A percentile compares a stretch with the other conserved stretches of the same genome.
These are phyloP conservation scores for Talaromyces stipitatus DNA, from an alignment of 495 filamentous ascomycete species.

Conservation along the genomic window DNA sequence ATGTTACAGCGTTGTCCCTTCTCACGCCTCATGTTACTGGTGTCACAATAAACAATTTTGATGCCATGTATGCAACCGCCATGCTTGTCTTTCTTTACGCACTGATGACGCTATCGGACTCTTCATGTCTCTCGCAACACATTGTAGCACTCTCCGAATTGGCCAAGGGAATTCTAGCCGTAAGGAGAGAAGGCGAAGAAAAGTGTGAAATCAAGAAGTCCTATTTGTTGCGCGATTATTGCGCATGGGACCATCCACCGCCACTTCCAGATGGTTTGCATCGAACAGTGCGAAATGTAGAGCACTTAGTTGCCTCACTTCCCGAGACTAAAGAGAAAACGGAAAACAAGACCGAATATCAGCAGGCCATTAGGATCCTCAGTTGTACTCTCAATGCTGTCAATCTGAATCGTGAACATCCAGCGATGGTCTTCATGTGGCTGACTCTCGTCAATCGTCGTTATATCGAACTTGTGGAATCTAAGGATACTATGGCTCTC, in stretches of 20 bases:
- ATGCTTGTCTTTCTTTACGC: slow-evolving; percentile 3
- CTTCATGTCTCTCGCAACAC: neutral
- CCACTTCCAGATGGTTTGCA: neutral
- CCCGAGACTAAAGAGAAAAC: neutral
- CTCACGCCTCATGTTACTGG: neutral
- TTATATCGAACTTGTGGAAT: neutral
- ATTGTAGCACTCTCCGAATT: neutral
- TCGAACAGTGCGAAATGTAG: neutral
- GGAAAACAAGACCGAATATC: neutral
- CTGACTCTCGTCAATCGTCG: neutral
- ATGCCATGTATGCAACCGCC: neutral
- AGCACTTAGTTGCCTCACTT: neutral
- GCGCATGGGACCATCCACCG: neutral
- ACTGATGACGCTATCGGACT: neutral
- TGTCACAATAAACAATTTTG: neutral
- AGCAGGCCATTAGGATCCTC: neutral
- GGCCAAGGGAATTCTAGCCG: neutral
- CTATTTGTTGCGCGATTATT: neutral
- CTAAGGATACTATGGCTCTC: neutral
- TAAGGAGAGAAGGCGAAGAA: neutral
- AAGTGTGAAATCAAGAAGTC: neutral
- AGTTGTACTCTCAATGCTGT: neutral
- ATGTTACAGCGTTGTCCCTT: neutral
- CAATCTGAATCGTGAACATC: neutral
- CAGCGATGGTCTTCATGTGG: slow-evolving; percentile 4